These are phyloP conservation scores for Diplocarpon rosae DNA, from an alignment of 2,329 filamentous ascomycete genomes.

Conservation along the genomic window DNA sequence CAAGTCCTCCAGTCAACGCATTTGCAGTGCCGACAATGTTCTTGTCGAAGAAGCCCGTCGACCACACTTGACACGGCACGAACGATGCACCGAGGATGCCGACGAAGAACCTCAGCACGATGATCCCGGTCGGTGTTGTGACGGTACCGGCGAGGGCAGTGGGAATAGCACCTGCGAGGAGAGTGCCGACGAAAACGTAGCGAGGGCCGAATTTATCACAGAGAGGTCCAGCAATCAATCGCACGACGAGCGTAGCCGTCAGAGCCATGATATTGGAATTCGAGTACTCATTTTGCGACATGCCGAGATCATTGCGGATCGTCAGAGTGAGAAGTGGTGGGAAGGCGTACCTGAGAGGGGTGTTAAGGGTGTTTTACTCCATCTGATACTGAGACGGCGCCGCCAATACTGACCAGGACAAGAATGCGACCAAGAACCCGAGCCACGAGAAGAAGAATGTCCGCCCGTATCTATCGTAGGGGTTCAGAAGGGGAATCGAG, in stretches of 20 bases:
- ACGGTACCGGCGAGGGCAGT: constrained; percentile 76
- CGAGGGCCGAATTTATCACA: constrained; percentile 79
- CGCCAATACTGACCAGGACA: constrained; percentile 49
- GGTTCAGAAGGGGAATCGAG: constrained; percentile 69
- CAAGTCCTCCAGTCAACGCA: constrained; percentile 71
- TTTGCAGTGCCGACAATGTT: constrained; percentile 86
- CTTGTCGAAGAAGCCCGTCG: constrained; percentile 86
- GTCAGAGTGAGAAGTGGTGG: constrained; percentile 53
- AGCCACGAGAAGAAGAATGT: constrained; percentile 84
- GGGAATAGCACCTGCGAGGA: constrained; percentile 68
- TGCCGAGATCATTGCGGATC: constrained; percentile 66
- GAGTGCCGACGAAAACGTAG: constrained; percentile 60
- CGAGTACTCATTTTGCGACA: constrained; percentile 59
- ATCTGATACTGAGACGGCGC: not conserved
- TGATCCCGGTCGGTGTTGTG: constrained; percentile 53
- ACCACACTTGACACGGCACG: constrained; percentile 86
- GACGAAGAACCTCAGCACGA: constrained; percentile 67
- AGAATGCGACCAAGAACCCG: constrained; percentile 74
- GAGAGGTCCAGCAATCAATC: constrained; percentile 67
- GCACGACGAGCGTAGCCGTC: constrained; percentile 60
- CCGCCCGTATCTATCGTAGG: constrained; percentile 66
- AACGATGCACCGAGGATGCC: constrained; percentile 69
- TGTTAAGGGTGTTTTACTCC: not conserved
- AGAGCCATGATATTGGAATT: constrained; percentile 89
- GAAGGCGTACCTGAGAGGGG: constrained; percentile 54